Evolutionary conservation across 1,284 basidiomycete species (phyloP).

Genomic region (Apiotrichum siamense): DNA sequence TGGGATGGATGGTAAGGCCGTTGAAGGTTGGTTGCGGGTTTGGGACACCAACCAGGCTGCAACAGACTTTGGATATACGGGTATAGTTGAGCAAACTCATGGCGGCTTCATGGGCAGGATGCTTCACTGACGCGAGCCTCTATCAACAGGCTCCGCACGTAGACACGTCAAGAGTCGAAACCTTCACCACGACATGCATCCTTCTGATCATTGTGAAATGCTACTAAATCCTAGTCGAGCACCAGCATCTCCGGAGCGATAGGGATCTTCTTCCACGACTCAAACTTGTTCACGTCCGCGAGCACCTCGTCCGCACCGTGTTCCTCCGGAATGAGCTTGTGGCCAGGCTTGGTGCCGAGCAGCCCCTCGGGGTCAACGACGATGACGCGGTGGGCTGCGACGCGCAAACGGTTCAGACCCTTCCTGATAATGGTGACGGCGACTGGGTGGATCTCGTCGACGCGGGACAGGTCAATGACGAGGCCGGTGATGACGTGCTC

Average conservation of each 20-base stretch:
- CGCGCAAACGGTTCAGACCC: neutral
- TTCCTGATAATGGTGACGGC: neutral
- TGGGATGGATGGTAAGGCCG: too few species aligned
- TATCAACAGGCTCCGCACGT: too few species aligned
- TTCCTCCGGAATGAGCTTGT: neutral
- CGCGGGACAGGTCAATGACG: constrained; percentile 2
- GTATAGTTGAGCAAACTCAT: too few species aligned
- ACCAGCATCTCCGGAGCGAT: neutral
- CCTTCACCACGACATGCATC: too few species aligned
- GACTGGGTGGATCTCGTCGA: constrained; percentile 1
- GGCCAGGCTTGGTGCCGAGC: neutral
- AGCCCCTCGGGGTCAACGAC: neutral
- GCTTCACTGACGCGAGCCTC: too few species aligned
- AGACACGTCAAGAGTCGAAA: too few species aligned
- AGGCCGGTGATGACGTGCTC: neutral
- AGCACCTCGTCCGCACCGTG: neutral
- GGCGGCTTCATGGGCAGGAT: too few species aligned
- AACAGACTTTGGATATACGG: too few species aligned
- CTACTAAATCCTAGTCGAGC: too few species aligned
- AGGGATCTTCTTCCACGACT: neutral
- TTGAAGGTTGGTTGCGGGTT: too few species aligned
- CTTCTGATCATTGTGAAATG: too few species aligned
- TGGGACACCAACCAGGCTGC: too few species aligned
- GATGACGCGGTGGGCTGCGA: neutral
- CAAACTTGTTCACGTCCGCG: neutral